These are phyloP conservation scores for Malus sieversii DNA, from an alignment of 306 rosid species.

Conservation along the genomic window DNA sequence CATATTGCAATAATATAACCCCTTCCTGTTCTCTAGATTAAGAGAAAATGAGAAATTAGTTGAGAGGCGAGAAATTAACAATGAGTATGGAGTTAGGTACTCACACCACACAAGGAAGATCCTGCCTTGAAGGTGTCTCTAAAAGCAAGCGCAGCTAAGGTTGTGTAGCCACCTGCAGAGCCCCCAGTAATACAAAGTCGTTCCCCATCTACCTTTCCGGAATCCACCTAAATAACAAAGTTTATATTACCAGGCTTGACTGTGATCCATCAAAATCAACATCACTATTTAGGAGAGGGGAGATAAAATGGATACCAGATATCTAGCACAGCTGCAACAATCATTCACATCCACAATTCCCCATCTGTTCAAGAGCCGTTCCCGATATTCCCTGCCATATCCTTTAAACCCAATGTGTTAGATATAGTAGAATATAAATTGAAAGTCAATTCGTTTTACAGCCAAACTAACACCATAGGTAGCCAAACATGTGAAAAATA, in stretches of 20 bases:
- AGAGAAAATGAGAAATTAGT: neutral
- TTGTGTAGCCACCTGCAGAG: constrained; percentile 97
- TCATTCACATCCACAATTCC: constrained; percentile 96
- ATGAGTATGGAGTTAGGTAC: constrained; percentile 28
- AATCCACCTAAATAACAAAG: constrained; percentile 49
- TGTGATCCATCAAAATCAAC: neutral
- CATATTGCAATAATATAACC: neutral
- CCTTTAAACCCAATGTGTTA: constrained; percentile 35
- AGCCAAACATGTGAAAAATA: neutral
- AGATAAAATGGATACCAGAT: constrained; percentile 51
- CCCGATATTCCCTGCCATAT: constrained; percentile 87
- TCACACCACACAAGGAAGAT: constrained; percentile 86
- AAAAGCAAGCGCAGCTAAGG: constrained; percentile 89
- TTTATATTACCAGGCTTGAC: neutral
- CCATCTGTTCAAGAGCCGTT: constrained; percentile 79
- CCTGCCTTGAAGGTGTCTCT: constrained; percentile 74
- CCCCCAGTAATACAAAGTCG: constrained; percentile 83
- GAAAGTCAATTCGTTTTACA: neutral
- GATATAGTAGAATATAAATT: neutral
- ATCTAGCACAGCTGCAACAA: constrained; percentile 87
- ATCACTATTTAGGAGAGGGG: neutral
- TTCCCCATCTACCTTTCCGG: constrained; percentile 73
- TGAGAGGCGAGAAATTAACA: neutral
- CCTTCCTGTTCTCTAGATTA: neutral
- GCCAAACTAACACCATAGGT: neutral